Evolutionary conservation across 2,329 filamentous ascomycete species (phyloP).

Genomic region (Alternaria atra): DNA sequence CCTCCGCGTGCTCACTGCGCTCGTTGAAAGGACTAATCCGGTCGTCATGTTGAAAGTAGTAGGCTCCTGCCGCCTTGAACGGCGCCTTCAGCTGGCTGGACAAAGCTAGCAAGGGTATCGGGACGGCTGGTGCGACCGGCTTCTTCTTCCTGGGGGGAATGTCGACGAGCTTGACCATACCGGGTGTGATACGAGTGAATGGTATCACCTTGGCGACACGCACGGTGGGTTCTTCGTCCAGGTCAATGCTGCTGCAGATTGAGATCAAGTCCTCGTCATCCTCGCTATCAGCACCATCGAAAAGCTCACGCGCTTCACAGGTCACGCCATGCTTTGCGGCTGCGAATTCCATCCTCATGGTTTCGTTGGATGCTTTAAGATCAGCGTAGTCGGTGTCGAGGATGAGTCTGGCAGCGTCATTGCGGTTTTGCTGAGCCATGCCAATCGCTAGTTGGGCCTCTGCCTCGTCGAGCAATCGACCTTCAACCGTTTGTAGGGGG

Average conservation of each 20-base stretch:
- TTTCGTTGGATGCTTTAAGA: slow-evolving; percentile 21
- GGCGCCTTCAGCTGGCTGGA: not conserved
- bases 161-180: slow-evolving; percentile 33
- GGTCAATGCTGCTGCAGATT: slow-evolving; percentile 27
- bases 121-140: not conserved
- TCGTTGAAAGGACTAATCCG: slow-evolving; percentile 8
- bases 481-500: slow-evolving; percentile 34
- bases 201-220: slow-evolving; percentile 22
- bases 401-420: slow-evolving; percentile 16
- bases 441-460: slow-evolving; percentile 18
- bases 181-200: slow-evolving; percentile 22
- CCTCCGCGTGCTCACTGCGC: slow-evolving; percentile 6
- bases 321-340: not conserved
- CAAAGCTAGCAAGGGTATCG: not conserved
- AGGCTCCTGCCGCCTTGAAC: not conserved
- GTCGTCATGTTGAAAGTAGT: slow-evolving; percentile 6
- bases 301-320: not conserved
- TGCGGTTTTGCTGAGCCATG: not conserved
- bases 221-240: slow-evolving; percentile 31
- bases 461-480: slow-evolving; percentile 31
- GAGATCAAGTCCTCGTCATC: slow-evolving; percentile 23
- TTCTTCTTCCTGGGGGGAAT: slow-evolving; percentile 26
- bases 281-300: slow-evolving; percentile 4
- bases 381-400: slow-evolving; percentile 18
- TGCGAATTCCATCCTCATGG: slow-evolving; percentile 19